Evolutionary conservation across 495 filamentous ascomycete species (phyloP).

Genomic region (Trichoderma virens): DNA sequence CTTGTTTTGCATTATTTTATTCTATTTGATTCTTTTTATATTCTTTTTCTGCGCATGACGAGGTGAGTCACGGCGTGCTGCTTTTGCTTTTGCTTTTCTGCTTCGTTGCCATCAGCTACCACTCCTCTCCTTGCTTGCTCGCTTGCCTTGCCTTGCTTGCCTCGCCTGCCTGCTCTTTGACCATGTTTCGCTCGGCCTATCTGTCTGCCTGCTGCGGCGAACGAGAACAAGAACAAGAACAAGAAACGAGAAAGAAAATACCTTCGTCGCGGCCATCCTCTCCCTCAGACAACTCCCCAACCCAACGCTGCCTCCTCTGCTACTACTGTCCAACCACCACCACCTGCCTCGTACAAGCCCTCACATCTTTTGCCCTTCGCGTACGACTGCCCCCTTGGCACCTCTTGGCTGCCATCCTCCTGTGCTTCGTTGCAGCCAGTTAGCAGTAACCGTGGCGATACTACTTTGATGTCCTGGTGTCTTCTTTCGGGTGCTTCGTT

Average conservation of each 20-base stretch:
- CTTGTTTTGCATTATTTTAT: neutral
- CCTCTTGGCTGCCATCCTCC: neutral
- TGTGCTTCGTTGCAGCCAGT: slow-evolving; percentile 8
- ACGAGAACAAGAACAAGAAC: no score
- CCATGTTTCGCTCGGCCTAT: neutral
- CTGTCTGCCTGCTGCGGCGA: neutral
- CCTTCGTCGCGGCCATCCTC: neutral
- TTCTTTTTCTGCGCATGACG: neutral
- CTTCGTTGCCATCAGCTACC: slow-evolving; percentile 1
- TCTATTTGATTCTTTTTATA: neutral
- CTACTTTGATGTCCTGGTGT: slow-evolving; percentile 2
- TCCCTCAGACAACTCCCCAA: slow-evolving; percentile 4
- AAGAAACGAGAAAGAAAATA: neutral
- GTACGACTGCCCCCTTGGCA: slow-evolving; percentile 4
- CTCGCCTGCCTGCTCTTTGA: neutral
- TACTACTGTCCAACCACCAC: slow-evolving; percentile 1
- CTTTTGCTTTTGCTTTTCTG: neutral
- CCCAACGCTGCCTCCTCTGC: neutral
- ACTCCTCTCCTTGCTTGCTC: no score
- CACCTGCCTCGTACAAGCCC: slow-evolving; percentile 9
- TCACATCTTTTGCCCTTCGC: neutral
- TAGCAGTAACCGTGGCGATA: slow-evolving; percentile 1
- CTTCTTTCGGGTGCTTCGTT: slow-evolving; percentile 6
- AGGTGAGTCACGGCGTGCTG: slow-evolving; percentile 5
- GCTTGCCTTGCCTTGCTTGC: neutral